Evolutionary conservation across 73 alveolate species (phyloP).

Genomic region (Paramecium sexaurelia): DNA sequence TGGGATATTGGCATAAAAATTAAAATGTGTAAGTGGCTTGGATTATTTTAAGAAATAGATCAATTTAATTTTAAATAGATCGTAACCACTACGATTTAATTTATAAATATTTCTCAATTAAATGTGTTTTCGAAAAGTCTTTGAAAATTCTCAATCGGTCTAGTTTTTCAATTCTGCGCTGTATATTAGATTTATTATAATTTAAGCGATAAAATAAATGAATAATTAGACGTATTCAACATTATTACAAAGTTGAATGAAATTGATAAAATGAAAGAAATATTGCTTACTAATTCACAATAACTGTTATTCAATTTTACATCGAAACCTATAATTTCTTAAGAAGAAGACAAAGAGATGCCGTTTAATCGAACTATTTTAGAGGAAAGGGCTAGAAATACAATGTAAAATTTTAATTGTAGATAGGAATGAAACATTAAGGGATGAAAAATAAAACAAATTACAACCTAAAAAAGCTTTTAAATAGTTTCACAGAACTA

Average conservation of each 20-base stretch:
- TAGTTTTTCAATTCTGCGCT: background rate
- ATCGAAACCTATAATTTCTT: background rate
- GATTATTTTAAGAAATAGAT: conserved; percentile 33
- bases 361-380: conserved; percentile 7
- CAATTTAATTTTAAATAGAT: background rate
- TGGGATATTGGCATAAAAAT: background rate
- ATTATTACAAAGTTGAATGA: background rate
- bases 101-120: background rate
- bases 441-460: background rate
- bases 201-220: conserved; percentile 4
- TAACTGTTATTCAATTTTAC: background rate
- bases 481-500: background rate
- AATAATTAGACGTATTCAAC: background rate
- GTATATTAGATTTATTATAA: background rate
- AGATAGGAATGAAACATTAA: background rate
- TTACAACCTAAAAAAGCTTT: background rate
- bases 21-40: conserved; percentile 28
- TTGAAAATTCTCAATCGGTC: background rate
- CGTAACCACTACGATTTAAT: background rate
- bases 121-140: background rate
- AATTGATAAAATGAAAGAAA: conserved; percentile 33
- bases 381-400: conserved; percentile 17
- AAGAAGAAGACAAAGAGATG: background rate
- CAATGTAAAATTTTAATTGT: background rate
- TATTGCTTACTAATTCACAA: background rate